Base-by-base conservation (phyloP, 1,139 yeast species). In the Magnusiomyces tetraspermus region DNA sequence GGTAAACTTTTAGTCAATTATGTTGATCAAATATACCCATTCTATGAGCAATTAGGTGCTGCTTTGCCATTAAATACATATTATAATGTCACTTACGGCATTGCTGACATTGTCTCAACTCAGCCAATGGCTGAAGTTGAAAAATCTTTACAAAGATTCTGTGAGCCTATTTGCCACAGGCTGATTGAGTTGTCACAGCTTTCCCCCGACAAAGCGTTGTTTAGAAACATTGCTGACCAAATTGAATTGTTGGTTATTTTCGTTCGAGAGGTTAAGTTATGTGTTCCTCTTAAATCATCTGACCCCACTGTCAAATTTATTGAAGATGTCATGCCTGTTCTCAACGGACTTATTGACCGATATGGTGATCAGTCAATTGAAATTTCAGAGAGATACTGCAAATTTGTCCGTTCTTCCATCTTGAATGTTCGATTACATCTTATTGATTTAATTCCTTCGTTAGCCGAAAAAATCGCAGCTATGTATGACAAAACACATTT, bases 81-180 rank as follows among this genome's bases (percentile, higher is more conserved):
- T 50, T 81, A 80, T 62, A 96, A 89, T 64, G 77, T 90, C 49
- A 83, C 90, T 15, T 95, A 89, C 65, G 99, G 98, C 36, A 76
- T 94, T 59, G 92, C 95, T 10, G 88, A 88, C 61, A 87, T 92
- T 46, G 76, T 92, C 51, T 75, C 76, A 46, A 80, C 83, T 50
- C 83, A 79, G 56, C 73, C 78, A 15, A 59, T 60, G 19, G 74
- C 70, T 1, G 71, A 69, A 48, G 68, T 80, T 26, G 70, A 73
- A 37, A 66, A 68, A 21, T 71, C 77, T 1, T 69, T 83, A 30
- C 71, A 75, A 53, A 78, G 80, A 71, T 85, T 92, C 63, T 75
- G 88, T 64, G 75, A 76, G 42, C 92, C 95, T 15, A 80, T 88
- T 3, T 64, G 86, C 44, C 73, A 71, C 11, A 74, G 75, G 51